Evolutionary conservation across 2,329 filamentous ascomycete species (phyloP).

Genomic region (Zopfia rhizophila): DNA sequence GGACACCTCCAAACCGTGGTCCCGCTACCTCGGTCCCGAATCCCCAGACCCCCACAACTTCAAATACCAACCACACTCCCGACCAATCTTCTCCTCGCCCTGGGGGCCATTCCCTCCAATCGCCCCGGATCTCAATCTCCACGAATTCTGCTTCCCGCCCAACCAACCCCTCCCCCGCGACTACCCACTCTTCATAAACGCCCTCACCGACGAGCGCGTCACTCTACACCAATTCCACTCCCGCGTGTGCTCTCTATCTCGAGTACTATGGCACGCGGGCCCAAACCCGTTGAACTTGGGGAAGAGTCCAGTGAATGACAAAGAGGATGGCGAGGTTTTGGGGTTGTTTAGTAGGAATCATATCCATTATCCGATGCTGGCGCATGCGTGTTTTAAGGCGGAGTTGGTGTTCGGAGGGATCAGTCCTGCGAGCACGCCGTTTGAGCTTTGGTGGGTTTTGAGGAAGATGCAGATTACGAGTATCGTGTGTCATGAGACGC

Average conservation of each 20-base stretch:
- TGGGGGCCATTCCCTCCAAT: constrained; percentile 40
- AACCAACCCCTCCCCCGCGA: constrained; percentile 36
- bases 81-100: constrained; percentile 35
- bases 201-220: constrained; percentile 33
- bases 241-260: constrained; percentile 36
- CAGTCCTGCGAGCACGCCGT: constrained; percentile 42
- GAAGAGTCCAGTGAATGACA: constrained; percentile 34
- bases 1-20: constrained; percentile 39
- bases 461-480: constrained; percentile 44
- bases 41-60: constrained; percentile 34
- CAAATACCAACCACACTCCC: constrained; percentile 30
- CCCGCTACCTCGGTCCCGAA: constrained; percentile 34
- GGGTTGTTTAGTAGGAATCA: constrained; percentile 41
- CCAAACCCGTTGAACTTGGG: constrained; percentile 35
- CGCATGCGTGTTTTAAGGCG: constrained; percentile 42
- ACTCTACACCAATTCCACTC: constrained; percentile 42
- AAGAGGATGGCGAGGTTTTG: constrained; percentile 41
- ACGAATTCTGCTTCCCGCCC: constrained; percentile 42
- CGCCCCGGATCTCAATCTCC: constrained; percentile 41
- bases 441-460: constrained; percentile 45
- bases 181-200: constrained; percentile 43
- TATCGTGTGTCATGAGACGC: constrained; percentile 40
- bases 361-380: constrained; percentile 43
- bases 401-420: constrained; percentile 44
- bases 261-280: constrained; percentile 38